Evolutionary conservation across 345 rosid genomes (phyloP), one percentile per base, ranked within the genome.

Genomic region (Eucalyptus globulus): DNA sequence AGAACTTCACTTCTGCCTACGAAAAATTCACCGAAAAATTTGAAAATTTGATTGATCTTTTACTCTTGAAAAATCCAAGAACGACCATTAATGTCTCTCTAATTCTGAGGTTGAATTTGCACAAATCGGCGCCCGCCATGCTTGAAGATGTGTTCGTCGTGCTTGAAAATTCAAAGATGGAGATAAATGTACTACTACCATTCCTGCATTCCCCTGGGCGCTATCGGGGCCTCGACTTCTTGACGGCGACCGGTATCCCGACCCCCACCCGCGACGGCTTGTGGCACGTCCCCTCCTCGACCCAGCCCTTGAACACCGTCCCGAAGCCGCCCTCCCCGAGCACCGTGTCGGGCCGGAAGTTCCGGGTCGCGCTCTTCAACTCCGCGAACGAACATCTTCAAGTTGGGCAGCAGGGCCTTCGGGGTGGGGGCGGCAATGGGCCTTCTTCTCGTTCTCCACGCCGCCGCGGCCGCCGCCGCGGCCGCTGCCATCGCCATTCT

Each of bases 261-360:
- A 88, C 89, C 2, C 99, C 97, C 6, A 86, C 93, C 88, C 87
- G 93, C 4, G 99, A 89, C 62, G 99, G 98, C 22, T 93, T 95
- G 34, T 87, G n/a, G n/a, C n/a, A 93, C 2, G 94, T 96, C 47
- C 81, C 93, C 60, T 92, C 95, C 9, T 96, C 98, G 4, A 96
- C 92, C 99, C 99, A 96, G 13, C 99, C 99, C 87, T 94, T 96
- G 89, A 95, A 97, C 43, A 97, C 99, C 89, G 93, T 92, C 49
- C 99, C 99, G 29, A 97, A 97, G 8, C 99, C 99, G 9, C 99
- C 99, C 89, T 97, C 99, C 43, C 99, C 99, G 7, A 97, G 89
- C 87, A 96, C 51, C 12, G 96, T 92, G 49, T 93, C 97, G 24
- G 97, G 96, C 87, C 94, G 89, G 91, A 97, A 97, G 88, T 97